Conservation (phyloP, 2,329 filamentous ascomycete species). For the Lecanicillium sp. region DNA sequence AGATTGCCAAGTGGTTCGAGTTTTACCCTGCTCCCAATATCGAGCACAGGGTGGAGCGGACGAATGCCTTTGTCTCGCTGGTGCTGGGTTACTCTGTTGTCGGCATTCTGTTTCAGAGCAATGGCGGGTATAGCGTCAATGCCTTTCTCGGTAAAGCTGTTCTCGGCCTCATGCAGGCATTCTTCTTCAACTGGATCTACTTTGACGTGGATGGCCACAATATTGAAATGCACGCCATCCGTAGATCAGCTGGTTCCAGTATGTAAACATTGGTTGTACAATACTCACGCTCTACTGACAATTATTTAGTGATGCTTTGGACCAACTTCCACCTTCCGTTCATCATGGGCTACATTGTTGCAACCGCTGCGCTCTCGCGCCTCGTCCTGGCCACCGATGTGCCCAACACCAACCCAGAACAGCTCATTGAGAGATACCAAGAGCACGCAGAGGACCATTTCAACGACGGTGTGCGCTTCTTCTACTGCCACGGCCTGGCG, state of each 20-base stretch:
- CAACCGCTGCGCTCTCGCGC: conserved; percentile 48
- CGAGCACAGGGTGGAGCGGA: conserved; percentile 58
- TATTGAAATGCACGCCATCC: conserved; percentile 53
- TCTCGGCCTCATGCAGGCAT: conserved; percentile 49
- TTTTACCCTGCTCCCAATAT: conserved; percentile 58
- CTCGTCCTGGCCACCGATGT: conserved; percentile 53
- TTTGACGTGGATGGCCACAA: conserved; percentile 54
- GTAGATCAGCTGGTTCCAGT: conserved; percentile 38
- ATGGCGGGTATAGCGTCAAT: conserved; percentile 34
- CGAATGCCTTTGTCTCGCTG: conserved; percentile 55
- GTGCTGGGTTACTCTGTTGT: conserved; percentile 60
- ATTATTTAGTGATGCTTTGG: conserved; percentile 40
- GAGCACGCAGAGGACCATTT: conserved; percentile 42
- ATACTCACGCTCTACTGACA: no score
- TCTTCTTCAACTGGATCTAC: conserved; percentile 55
- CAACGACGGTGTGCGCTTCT: conserved; percentile 48
- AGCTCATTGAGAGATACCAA: conserved; percentile 43
- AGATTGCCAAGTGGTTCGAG: conserved; percentile 37
- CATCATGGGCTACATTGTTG: conserved; percentile 54
- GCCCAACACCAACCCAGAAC: conserved; percentile 34
- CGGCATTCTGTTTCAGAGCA: conserved; percentile 51
- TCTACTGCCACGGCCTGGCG: conserved; percentile 56
- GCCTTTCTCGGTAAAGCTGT: conserved; percentile 57
- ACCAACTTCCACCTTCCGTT: conserved; percentile 51
- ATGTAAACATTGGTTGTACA: no score